phyloP scores from a whole-genome alignment of 371 early-diverging fungal species.

The Mortierella sp. region DNA sequence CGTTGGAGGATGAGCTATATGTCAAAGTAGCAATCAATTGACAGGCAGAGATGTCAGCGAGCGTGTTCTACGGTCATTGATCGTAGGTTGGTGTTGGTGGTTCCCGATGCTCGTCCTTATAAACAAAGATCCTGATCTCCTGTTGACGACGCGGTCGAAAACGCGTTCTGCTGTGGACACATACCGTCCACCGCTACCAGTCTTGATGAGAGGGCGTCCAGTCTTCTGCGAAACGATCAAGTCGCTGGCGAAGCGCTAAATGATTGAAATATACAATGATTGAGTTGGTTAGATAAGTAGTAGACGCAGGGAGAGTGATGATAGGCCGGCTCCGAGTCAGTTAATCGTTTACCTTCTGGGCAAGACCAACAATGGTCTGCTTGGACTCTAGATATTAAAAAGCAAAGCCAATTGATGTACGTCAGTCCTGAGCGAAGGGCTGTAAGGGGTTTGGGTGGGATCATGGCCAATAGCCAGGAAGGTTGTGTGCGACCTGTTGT shows the following conservation, averaged over 20 bases:
- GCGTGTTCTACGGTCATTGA: background rate
- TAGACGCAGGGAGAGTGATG: background rate
- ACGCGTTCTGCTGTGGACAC: constrained; percentile 4
- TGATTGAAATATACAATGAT: background rate
- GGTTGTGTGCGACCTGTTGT: background rate
- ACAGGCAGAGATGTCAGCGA: background rate
- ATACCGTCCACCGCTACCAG: constrained; percentile 83
- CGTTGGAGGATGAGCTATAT: constrained; percentile 78
- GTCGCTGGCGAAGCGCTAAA: constrained; percentile 78
- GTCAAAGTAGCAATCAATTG: background rate
- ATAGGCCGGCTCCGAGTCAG: background rate
- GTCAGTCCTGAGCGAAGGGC: background rate
- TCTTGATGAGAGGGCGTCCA: constrained; percentile 76
- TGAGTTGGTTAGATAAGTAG: background rate
- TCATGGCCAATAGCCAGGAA: background rate
- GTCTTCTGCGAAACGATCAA: constrained; percentile 78
- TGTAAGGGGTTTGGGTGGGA: background rate
- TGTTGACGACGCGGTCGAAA: background rate
- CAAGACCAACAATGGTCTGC: constrained; percentile 45
- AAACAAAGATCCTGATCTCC: background rate
- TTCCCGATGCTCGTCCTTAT: background rate
- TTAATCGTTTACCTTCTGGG: constrained; percentile 44
- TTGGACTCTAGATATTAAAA: constrained; percentile 43
- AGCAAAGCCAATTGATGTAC: background rate
- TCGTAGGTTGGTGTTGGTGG: background rate